Evolutionary conservation across 2,329 filamentous ascomycete genomes (phyloP), one percentile per base, ranked within the genome.

Genomic region (Epichloe coenophiala): DNA sequence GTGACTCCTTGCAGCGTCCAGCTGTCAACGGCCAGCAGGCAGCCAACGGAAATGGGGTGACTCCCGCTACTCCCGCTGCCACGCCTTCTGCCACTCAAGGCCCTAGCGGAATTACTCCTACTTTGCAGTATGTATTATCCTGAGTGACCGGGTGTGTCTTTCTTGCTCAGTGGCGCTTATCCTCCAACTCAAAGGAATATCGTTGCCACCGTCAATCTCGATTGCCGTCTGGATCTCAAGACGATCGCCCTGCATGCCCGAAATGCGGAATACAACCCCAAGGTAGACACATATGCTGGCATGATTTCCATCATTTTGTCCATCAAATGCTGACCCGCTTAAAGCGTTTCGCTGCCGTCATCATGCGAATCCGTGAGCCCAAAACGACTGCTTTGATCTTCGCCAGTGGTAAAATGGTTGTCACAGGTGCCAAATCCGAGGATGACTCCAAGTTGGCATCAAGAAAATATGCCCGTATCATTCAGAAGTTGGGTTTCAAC

Each of bases 311-410:
- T 49, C 38, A 33, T 48, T 49, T 44, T 49, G 39, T 39, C 44
- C 2, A 8, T 5, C 23, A 19, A 1, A 43, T 53, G 53, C 55
- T 56, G 48, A 61, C 53, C 50, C 44, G 11, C 55, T n/a, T 2
- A 19, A 60, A 95, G 89, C 91, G 91, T 85, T 97, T 97, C 66
- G 93, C 91, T 61, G 91, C 91, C 65, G 91, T 97, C 58, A 97
- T 98, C 70, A 97, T 98, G 93, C 89, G 93, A 74, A 98, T 98
- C 60, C 90, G 93, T 63, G 93, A 98, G 63, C 93, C 93, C 54
- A 98, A 98, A 77, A 98, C 93, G 4, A 98, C 93, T 2, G 93
- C 93, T 5, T 73, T 98, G 51, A 97, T 98, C 75, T 98, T 98
- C 63, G 93, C 93, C 53, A 94, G 86, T 1, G 93, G 93, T 71